phyloP scores from a whole-genome alignment of 345 rosid species.

The Eucalyptus polybractea region DNA sequence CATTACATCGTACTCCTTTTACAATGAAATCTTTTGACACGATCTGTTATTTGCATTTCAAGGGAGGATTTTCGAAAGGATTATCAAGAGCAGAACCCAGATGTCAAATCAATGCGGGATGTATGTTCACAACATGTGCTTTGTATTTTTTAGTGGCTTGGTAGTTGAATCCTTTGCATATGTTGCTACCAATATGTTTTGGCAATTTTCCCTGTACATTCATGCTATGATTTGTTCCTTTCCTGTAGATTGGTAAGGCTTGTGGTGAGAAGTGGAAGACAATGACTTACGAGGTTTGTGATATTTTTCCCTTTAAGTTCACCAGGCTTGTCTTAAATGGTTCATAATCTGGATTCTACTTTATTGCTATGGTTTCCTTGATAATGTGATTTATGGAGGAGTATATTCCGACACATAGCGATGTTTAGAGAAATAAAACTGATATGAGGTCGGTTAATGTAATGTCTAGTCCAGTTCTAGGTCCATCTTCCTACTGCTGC shows the following conservation, averaged over 20 bases:
- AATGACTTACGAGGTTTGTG: constrained; percentile 70
- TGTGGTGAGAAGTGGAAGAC: constrained; percentile 96
- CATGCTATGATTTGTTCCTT: background rate
- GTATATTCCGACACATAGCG: background rate
- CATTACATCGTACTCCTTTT: background rate
- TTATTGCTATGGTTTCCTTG: background rate
- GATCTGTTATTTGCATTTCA: background rate
- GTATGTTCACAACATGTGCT: constrained; percentile 17
- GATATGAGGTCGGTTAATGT: background rate
- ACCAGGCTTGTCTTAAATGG: background rate
- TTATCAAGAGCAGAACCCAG: constrained; percentile 76
- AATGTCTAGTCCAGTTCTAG: background rate
- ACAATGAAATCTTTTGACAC: background rate
- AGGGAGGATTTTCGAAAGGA: constrained; percentile 93
- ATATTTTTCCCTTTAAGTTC: background rate
- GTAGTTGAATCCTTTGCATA: background rate
- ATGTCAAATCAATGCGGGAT: constrained; percentile 85
- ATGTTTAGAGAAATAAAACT: background rate
- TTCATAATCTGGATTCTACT: background rate
- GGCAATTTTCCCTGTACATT: background rate
- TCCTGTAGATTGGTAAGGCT: constrained; percentile 76
- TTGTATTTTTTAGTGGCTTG: background rate
- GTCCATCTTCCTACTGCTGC: background rate
- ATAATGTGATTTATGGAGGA: background rate
- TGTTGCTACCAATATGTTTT: background rate